phyloP scores from a whole-genome alignment of 2,329 filamentous ascomycete genomes.

The Alternaria postmessia region DNA sequence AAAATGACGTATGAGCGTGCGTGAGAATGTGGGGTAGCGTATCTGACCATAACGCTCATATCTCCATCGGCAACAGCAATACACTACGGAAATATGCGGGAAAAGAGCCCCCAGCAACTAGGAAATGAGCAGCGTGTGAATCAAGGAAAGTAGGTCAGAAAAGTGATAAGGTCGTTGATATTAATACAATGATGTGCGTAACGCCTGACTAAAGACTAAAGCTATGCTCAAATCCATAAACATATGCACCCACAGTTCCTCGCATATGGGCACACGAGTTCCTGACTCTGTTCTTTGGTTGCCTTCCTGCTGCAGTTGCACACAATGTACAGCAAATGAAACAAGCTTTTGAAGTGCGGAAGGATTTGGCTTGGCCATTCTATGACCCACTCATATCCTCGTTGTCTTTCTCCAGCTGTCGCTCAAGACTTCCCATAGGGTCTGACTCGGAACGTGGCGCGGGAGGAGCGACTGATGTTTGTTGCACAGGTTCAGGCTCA shows the following conservation, averaged over 20 bases:
- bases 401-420: conserved; percentile 51
- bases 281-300: neutral
- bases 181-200: conserved; percentile 16
- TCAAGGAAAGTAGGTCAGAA: neutral
- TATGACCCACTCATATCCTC: conserved; percentile 27
- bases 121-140: neutral
- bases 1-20: conserved; percentile 26
- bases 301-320: neutral
- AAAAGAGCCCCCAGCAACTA: neutral
- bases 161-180: conserved; percentile 6
- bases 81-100: neutral
- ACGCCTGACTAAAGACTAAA: conserved; percentile 2
- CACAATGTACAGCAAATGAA: neutral
- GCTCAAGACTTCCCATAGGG: conserved; percentile 58
- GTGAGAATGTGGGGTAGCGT: conserved; percentile 9
- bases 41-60: neutral
- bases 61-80: neutral
- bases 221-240: neutral
- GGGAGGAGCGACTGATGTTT: conserved; percentile 19
- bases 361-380: conserved; percentile 2
- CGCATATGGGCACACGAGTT: neutral
- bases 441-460: conserved; percentile 51
- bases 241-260: neutral
- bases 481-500: conserved; percentile 9
- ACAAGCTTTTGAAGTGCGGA: neutral